phyloP scores from a whole-genome alignment of 106 monocot genomes.

The Triglochin maritima region DNA sequence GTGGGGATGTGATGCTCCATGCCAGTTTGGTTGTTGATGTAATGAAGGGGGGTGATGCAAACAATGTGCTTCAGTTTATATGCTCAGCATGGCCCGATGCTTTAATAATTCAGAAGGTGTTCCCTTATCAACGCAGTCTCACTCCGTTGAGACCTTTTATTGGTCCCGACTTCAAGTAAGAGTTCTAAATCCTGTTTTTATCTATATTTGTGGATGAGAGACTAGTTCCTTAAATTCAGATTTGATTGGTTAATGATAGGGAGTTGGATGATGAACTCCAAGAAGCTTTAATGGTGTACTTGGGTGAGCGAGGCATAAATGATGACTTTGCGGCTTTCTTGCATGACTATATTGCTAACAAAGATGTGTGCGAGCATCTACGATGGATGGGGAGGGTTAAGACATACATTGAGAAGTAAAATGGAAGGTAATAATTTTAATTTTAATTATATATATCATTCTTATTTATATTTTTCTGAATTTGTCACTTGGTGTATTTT shows the following conservation, averaged over 20 bases:
- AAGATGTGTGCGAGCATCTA: slow-evolving; percentile 18
- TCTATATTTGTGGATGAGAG: background rate
- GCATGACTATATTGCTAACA: slow-evolving; percentile 23
- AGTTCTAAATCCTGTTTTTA: background rate
- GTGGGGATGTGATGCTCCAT: slow-evolving; percentile 36
- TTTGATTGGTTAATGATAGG: background rate
- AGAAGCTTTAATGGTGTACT: slow-evolving; percentile 11
- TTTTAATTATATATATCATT: background rate
- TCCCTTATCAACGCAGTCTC: background rate
- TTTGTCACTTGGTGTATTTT: background rate
- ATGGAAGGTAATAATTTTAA: background rate
- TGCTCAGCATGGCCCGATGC: slow-evolving; percentile 81
- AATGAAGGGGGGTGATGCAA: slow-evolving; percentile 22
- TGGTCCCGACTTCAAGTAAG: slow-evolving; percentile 26
- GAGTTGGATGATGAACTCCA: slow-evolving; percentile 23
- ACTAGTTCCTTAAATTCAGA: background rate
- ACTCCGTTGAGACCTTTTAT: slow-evolving; percentile 7
- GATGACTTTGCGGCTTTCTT: slow-evolving; percentile 21
- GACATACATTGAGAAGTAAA: slow-evolving; percentile 17
- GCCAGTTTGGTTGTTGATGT: slow-evolving; percentile 61
- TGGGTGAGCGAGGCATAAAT: slow-evolving; percentile 17
- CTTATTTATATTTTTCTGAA: background rate
- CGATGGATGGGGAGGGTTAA: slow-evolving; percentile 25
- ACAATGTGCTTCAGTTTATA: slow-evolving; percentile 34
- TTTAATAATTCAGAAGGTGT: slow-evolving; percentile 54